phyloP scores from a whole-genome alignment of 2,329 filamentous ascomycete genomes.

The Stromatinia cepivora region DNA sequence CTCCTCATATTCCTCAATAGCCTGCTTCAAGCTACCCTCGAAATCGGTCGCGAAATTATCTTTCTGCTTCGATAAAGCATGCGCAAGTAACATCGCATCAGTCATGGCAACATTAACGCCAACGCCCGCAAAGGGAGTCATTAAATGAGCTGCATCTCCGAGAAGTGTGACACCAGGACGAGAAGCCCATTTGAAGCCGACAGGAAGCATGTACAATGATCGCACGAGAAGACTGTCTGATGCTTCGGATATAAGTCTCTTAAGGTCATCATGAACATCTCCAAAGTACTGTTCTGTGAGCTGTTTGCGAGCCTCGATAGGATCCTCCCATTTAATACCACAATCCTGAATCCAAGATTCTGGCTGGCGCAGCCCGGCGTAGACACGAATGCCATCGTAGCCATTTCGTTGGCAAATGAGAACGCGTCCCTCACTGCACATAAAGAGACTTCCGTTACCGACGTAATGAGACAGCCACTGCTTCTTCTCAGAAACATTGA shows the following conservation, averaged over 20 bases:
- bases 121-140: conserved; percentile 50
- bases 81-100: conserved; percentile 47
- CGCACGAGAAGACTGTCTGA: conserved; percentile 30
- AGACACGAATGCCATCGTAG: conserved; percentile 43
- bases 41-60: conserved; percentile 21
- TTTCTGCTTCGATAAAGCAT: conserved; percentile 37
- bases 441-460: conserved; percentile 43
- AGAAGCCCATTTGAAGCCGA: conserved; percentile 33
- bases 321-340: conserved; percentile 32
- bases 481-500: conserved; percentile 39
- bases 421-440: conserved; percentile 39
- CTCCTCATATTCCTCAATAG: conserved; percentile 31
- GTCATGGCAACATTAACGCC: conserved; percentile 51
- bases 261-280: conserved; percentile 31
- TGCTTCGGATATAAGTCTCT: conserved; percentile 28
- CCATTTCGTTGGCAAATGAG: conserved; percentile 46
- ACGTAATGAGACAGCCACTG: conserved; percentile 43
- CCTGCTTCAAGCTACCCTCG: conserved; percentile 21
- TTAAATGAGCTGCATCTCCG: conserved; percentile 52
- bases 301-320: conserved; percentile 24
- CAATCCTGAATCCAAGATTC: conserved; percentile 33
- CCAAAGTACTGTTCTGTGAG: conserved; percentile 28
- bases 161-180: conserved; percentile 48
- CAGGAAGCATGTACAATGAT: conserved; percentile 41
- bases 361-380: conserved; percentile 31